Conservation (phyloP, 176 grass and related monocot genomes). For the Saccharum officinarum region DNA sequence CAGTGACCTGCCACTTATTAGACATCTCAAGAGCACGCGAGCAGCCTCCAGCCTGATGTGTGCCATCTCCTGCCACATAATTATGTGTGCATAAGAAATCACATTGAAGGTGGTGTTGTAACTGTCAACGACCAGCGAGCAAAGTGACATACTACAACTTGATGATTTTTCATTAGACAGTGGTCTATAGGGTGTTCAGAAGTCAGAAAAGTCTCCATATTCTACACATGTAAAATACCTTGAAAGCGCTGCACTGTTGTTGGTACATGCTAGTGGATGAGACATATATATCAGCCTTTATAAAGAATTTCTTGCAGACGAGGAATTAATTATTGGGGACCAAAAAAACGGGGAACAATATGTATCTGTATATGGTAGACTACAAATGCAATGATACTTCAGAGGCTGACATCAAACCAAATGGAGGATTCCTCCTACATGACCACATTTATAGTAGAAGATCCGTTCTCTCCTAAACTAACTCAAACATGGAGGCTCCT, state of each 20-base stretch:
- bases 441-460: no score
- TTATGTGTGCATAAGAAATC: not conserved
- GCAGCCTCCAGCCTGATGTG: not conserved
- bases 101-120: not conserved
- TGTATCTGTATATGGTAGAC: no score
- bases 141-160: not conserved
- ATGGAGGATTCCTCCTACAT: no score
- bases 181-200: not conserved
- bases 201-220: not conserved
- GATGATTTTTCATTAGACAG: not conserved
- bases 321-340: not conserved
- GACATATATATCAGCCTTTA: no score
- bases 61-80: not conserved
- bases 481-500: no score
- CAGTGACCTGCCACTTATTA: not conserved
- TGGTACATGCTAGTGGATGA: no score
- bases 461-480: no score
- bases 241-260: no score
- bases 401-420: no score
- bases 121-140: not conserved
- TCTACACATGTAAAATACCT: not conserved
- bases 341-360: not conserved
- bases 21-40: not conserved
- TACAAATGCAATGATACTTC: no score
- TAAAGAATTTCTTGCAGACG: not conserved